Percentiles rank a stretch among this genome's conserved stretches.
These are phyloP conservation scores for Hsuehochloa calcarea DNA, from an alignment of 176 grass and related monocot genomes.

Conservation along the genomic window DNA sequence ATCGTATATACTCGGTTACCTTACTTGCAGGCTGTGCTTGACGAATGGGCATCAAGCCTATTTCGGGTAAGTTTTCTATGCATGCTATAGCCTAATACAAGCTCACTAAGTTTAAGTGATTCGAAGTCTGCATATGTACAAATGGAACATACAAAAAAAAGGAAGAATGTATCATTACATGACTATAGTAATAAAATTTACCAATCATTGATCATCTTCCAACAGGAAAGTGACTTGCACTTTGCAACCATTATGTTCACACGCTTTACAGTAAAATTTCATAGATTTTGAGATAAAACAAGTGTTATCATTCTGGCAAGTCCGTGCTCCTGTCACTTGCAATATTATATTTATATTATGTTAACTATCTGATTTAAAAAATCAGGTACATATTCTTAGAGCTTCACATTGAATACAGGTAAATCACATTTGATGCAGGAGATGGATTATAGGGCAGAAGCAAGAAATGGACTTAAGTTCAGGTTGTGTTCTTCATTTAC, in stretches of 20 bases:
- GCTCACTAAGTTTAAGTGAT: no score
- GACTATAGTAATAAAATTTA: not conserved
- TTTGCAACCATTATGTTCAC: not conserved
- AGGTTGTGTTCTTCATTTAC: conserved; percentile 56
- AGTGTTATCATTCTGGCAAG: not conserved
- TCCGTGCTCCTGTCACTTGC: conserved; percentile 6
- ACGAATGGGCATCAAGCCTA: conserved; percentile 94
- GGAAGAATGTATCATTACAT: not conserved
- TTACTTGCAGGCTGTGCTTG: conserved; percentile 76
- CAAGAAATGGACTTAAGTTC: conserved; percentile 88
- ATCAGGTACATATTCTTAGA: conserved; percentile 66
- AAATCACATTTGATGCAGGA: conserved; percentile 99
- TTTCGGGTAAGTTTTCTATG: conserved; percentile 71
- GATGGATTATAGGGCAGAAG: conserved; percentile 99
- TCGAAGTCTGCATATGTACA: not conserved
- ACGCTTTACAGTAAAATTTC: not conserved
- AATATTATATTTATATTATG: not conserved
- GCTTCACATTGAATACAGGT: conserved; percentile 99
- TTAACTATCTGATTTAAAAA: conserved; percentile 20
- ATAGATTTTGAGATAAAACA: not conserved
- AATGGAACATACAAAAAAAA: not conserved
- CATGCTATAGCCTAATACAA: conserved; percentile 4
- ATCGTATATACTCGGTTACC: conserved; percentile 10
- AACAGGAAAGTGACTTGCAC: not conserved
- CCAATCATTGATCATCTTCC: not conserved